Base-by-base conservation (phyloP, 441 rosid genomes). In the Pelargonium myrrhifolium region DNA sequence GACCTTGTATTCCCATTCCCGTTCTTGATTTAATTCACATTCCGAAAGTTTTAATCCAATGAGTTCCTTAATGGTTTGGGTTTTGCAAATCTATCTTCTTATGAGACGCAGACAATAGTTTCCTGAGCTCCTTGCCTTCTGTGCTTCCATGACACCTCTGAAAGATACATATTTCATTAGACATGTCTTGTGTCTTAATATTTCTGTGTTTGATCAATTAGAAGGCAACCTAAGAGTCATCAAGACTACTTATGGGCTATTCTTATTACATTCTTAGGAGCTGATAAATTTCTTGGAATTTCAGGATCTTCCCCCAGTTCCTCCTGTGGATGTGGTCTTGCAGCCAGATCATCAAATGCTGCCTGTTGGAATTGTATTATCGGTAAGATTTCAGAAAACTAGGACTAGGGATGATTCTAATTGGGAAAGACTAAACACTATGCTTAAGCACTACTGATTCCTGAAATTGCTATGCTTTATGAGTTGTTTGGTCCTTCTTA, bases 261-360 rank as follows among this genome's bases (percentile, higher is more conserved):
- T 62, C 31, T 26, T 66, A 67, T 60, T 60, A n/a, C 22, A 18
- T 62, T 20, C 43, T 22, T 26, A 28, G 40, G 4, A 21, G 49
- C 0, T 59, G 24, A 56, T 10, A 60, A 62, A 71, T n/a, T 14
- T 18, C 39, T 62, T 62, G 40, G 65, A 71, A 64, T 39, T 75
- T 71, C 80, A 93, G 99, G 81, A 65, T 56, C 96, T 95, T 55
- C 97, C 99, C 65, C 89, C 78, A 59, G 99, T 95, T 73, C 96
- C 89, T 64, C 74, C 82, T 47, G 91, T 95, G 61, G 78, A 85
- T 65, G 86, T 74, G 71, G 51, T 76, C 59, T 78, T 95, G 72
- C 79, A 81, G 74, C 88, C 88, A 0, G 79, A 85, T 77, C 99
- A 95, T 77, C 76, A 74, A 66, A 78, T 83, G 78, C 73, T 75